Base-by-base conservation (phyloP, 148 eudicot species). In the Chenopodium album region DNA sequence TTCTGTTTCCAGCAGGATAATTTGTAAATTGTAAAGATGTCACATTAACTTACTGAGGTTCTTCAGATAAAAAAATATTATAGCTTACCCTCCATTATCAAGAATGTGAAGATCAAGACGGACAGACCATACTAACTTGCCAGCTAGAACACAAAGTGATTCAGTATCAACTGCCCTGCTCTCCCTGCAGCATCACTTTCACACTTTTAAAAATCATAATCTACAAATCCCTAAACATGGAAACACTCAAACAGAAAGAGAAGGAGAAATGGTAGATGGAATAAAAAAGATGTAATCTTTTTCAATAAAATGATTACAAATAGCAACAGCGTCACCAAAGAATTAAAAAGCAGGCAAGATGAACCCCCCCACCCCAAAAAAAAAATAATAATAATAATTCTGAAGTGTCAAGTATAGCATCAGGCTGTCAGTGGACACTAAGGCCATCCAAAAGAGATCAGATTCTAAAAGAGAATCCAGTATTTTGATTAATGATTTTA, bases 131-230 rank as follows among this genome's bases (percentile, higher is more conserved):
- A 90, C 98, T 81, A 85, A 87, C 79, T 96, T 94, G 78, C 99
- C 97, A 34, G 98, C 84, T 78, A 91, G 84, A 69, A 96, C 93
- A 87, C 99, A 96, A 73, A 96, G 95, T 78, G 99, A 96, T 87
- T 94, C 99, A 56, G 90, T 94, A 88, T 96, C 99, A 63, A 96
- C 91, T 9, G 99, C 98, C 88, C 91, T 90, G 88, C 99, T 96
- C 88, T 91, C 98, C 91, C 99, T 96, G 90, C 88, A 85, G 82
- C 23, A 77, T 16, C 62, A 69, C 44, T 73, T 74, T 59, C 56
- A 75, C 52, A 78, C 1, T 78, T 78, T 69, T 3, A 13, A 8
- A 41, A 82, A 67, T 82, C 29, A 65, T 34, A 50, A 16, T 22
- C 77, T 59, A 34, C 56, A 50, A 60, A 50, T 17, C 29, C 31